These are phyloP conservation scores for Tetrahymena borealis DNA, from an alignment of 73 alveolate species.

Conservation along the genomic window DNA sequence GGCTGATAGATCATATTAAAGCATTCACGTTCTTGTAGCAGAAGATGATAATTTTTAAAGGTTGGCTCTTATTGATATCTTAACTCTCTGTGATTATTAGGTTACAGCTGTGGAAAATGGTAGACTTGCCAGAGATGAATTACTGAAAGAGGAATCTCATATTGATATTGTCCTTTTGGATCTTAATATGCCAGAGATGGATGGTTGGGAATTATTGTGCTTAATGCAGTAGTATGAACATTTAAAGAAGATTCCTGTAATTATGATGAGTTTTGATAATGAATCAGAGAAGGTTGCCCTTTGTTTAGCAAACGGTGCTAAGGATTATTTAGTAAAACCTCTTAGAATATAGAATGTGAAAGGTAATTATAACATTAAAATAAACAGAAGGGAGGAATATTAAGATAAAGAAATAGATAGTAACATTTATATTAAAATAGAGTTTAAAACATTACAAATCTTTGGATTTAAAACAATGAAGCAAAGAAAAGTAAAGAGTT, in stretches of 20 bases:
- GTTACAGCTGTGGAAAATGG: conserved; percentile 58
- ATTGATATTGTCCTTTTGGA: conserved; percentile 67
- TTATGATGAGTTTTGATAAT: conserved; percentile 64
- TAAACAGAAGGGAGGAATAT: background rate
- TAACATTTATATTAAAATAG: too few species aligned
- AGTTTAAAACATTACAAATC: too few species aligned
- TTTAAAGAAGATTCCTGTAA: conserved; percentile 58
- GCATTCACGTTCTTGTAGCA: conserved; percentile 45
- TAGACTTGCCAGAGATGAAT: conserved; percentile 44
- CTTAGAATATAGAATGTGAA: conserved; percentile 16
- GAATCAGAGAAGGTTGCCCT: conserved; percentile 42
- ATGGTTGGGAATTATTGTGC: conserved; percentile 62
- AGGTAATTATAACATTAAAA: too few species aligned
- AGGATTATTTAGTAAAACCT: conserved; percentile 69
- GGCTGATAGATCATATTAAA: background rate
- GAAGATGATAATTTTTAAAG: conserved; percentile 78
- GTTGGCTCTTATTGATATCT: conserved; percentile 59
- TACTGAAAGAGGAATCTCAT: conserved; percentile 32
- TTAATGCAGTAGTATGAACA: conserved; percentile 52
- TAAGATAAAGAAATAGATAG: too few species aligned
- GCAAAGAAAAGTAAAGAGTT: background rate
- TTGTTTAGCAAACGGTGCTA: conserved; percentile 63
- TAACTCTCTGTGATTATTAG: conserved; percentile 57
- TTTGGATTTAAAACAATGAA: too few species aligned
- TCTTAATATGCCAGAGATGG: conserved; percentile 70